Evolutionary conservation across 2,329 filamentous ascomycete species (phyloP), one percentile per base, ranked within the genome.

Genomic region (Penicillium sp.): DNA sequence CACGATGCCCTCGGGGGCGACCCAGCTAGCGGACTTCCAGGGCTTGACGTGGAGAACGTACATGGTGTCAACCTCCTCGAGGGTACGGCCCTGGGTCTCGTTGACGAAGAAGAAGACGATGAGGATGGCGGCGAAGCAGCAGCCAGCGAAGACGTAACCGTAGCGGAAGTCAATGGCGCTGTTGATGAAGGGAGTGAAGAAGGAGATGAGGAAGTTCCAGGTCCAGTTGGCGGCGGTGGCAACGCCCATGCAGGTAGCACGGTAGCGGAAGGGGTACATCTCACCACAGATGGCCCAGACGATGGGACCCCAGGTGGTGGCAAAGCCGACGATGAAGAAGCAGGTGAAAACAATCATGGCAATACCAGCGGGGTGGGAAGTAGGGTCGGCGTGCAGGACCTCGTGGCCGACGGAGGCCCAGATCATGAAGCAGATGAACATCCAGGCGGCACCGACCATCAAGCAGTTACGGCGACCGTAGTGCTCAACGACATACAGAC

Each of bases 51-150:
- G 74, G 44, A 86, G 76, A 31, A 89, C 76, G 58, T 90, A 91
- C 85, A 89, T 88, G 43, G 84, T 86, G 62, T 92, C 89, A 49
- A 92, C 87, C 68, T 92, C 87, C 72, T 92, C 89, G 1, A 92
- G 78, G 0, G 83, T 85, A 5, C 87, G 81, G 46, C 86, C 88
- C 64, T 88, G 85, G 41, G 82, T 85, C 67, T 92, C 88, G 50
- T 87, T 83, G 46, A 91, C 81, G 68, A 90, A 90, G 72, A 92
- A 88, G 75, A 87, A 92, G 27, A 91, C 86, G 11, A 90, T 70
- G 0, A 84, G 57, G 0, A 83, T 81, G 0, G 81, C 87, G 0
- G 81, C 75, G 16, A 89, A 73, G 63, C 88, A 89, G 67, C 87
- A 90, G 1, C 78, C 85, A 0, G 87, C 88, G 67, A 92, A 92